Evolutionary conservation across 106 monocot genomes (phyloP), one percentile per base, ranked within the genome.

Genomic region (Agapanthus africanus): DNA sequence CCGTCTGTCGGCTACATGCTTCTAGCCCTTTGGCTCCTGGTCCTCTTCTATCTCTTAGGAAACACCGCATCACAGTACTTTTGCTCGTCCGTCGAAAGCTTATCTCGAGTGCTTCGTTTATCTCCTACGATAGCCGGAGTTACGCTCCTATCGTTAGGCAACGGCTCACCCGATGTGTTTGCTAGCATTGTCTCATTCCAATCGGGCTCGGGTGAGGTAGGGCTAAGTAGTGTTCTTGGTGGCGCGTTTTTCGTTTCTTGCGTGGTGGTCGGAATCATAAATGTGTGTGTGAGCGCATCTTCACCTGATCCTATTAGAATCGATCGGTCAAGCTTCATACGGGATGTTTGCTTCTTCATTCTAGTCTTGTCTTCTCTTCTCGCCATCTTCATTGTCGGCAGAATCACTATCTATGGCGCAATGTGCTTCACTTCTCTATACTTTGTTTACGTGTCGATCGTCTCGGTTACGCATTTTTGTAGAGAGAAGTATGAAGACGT

Each of bases 61-160:
- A 81, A 79, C 79, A 93, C 93, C 4, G 88, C 88, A 32, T 83
- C 83, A 8, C 69, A 78, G 3, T 93, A 88, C 77, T 93, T 93
- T 71, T 88, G 93, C 76, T 73, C 88, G 35, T 83, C 93, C 6
- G 68, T 93, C 10, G 85, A 88, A 51, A 73, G 71, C 59, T 76
- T 88, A 15, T 85, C 93, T 0, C 70, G 65, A 5, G 42, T 75
- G 7, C 79, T 93, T 9, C 52, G 47, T 1, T 75, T 93, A 0
- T 81, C 93, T 27, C 93, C 93, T 1, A 61, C 88, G 51, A 79
- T 93, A 1, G 93, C 93, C 18, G 93, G 93, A 22, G 81, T 86
- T 54, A 93, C 93, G 31, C 83, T 93, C 22, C 78, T 93, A 15
- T 80, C 93, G 0, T 65, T 93, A 8, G 93, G 93, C 44, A 93